Evolutionary conservation across 179 eudicot species (phyloP).

Genomic region (Beta lomatogona): DNA sequence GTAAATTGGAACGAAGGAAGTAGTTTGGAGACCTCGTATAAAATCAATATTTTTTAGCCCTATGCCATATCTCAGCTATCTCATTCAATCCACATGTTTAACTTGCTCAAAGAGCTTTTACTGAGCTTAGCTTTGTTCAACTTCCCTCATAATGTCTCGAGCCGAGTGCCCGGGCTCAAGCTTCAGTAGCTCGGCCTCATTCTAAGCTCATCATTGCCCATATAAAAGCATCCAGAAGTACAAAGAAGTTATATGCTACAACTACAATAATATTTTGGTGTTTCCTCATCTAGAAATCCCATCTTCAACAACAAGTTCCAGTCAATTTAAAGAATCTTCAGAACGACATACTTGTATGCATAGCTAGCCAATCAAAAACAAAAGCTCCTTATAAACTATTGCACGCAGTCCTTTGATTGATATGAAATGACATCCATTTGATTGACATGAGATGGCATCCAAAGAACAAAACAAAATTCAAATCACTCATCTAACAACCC

Average conservation of each 20-base stretch:
- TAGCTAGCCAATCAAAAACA: not conserved
- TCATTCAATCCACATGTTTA: not conserved
- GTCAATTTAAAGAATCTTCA: not conserved
- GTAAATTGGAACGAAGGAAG: not conserved
- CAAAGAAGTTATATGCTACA: not conserved
- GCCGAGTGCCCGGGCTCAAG: not conserved
- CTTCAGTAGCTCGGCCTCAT: not conserved
- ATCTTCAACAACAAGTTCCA: not conserved
- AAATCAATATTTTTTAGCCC: not conserved
- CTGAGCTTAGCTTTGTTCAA: not conserved
- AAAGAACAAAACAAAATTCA: not conserved
- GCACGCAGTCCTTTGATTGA: not conserved
- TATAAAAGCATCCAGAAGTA: not conserved
- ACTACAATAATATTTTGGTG: not conserved
- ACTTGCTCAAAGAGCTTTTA: not conserved
- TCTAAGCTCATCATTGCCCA: not conserved
- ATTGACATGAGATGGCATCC: conserved; percentile 5
- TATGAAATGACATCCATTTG: not conserved
- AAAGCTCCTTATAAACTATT: not conserved
- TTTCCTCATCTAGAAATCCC: not conserved
- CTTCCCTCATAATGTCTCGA: not conserved
- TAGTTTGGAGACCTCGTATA: not conserved
- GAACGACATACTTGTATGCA: not conserved
- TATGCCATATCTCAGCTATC: not conserved
- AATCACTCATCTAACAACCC: not conserved